Base-by-base conservation (phyloP, 805 yeast species). In the Candida qinlingensis region DNA sequence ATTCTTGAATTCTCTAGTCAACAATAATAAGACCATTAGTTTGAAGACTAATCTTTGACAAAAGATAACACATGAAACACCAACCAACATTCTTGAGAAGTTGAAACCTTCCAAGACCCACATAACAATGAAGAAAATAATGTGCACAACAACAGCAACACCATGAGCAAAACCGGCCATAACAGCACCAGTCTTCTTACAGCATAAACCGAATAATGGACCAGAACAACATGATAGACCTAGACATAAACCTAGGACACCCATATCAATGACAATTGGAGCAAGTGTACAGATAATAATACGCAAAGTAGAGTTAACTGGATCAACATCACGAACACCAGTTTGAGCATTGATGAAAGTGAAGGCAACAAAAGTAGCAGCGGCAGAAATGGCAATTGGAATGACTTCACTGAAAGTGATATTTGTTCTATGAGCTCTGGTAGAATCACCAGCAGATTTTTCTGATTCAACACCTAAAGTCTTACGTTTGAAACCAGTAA, bases 131-230 rank as follows among this genome's bases (percentile, higher is more conserved):
- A 89, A 92, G 78, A 88, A 87, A 37, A 85, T 75, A 58, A 94
- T 73, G 74, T 92, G 95, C 56, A 89, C 74, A 60, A 95, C 68
- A 47, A 95, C 97, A 13, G 97, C 90, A 61, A 88, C 75, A 72
- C 96, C 97, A 65, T 94, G 99, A 25, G 98, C 96, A 66, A 94
- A 71, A 62, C 88, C 97, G 37, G 99, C 99, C 73, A 73, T 83
- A 38, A 89, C 96, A 9, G 97, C 85, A 72, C 96, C 96, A 44
- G 97, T 91, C 77, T 87, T 85, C 81, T 91, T 91, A 75, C 98
- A 92, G 72, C 99, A 92, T 73, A 91, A 69, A 50, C 94, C 94
- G 56, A 92, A 80, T 65, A 92, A 61, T 59, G 99, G 99, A 68
- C 99, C 99, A 30, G 96, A 88, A 77, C 97, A 94, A 73, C 99